These are phyloP conservation scores for Leishmania arabica DNA, from an alignment of 208 protist species.

Conservation along the genomic window DNA sequence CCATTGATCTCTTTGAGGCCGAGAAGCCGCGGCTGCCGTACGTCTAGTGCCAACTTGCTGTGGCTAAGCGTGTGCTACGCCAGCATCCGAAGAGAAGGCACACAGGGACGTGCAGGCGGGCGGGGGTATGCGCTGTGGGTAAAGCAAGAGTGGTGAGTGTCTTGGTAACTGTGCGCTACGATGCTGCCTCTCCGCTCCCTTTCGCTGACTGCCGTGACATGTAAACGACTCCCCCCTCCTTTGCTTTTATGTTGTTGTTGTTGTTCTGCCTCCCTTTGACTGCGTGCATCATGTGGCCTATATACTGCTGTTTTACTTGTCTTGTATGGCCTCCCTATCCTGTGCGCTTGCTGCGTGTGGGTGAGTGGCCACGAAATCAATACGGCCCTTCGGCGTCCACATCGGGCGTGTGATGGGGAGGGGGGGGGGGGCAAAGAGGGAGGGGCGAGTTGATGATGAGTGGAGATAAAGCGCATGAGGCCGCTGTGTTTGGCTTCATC, in stretches of 20 bases:
- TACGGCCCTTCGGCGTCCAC: not conserved
- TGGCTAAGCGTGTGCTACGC: no score
- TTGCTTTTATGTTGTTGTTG: no score
- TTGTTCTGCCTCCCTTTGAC: not conserved
- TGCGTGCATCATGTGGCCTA: not conserved
- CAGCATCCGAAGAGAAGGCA: not conserved
- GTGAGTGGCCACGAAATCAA: not conserved
- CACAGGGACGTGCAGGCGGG: not conserved
- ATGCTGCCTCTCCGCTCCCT: not conserved
- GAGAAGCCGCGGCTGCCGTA: conserved; percentile 68
- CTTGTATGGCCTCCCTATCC: not conserved
- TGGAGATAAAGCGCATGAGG: not conserved
- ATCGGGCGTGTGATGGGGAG: not conserved
- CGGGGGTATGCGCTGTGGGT: not conserved
- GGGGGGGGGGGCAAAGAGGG: no score
- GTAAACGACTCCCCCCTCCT: not conserved
- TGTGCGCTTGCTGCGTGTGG: not conserved
- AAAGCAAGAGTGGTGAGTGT: not conserved
- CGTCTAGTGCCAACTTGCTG: conserved; percentile 24
- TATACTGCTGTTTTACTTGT: not conserved
- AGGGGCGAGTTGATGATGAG: not conserved
- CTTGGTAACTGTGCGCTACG: not conserved
- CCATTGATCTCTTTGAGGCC: conserved; percentile 61
- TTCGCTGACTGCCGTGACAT: not conserved
- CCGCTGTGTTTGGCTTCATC: no score